Percentiles rank a stretch among this genome's conserved stretches.
Evolutionary conservation across 331 rosid species (phyloP).

Genomic region (Malus hybrid): DNA sequence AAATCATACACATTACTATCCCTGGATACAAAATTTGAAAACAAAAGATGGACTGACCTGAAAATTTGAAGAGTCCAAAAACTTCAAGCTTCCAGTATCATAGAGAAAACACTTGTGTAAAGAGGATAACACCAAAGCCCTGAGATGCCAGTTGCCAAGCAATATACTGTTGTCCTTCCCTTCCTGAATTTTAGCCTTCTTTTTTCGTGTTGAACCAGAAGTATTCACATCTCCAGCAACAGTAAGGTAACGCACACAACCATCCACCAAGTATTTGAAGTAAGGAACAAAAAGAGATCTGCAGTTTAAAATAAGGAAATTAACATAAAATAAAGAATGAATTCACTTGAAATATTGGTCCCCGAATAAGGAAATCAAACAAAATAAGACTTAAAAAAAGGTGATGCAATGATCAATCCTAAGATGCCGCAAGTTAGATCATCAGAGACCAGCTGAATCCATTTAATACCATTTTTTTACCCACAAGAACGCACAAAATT

Average conservation of each 20-base stretch:
- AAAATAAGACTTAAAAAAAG: neutral
- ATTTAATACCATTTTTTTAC: neutral
- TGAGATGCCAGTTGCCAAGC: conserved; percentile 66
- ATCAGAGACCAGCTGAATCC: neutral
- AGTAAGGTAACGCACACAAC: conserved; percentile 61
- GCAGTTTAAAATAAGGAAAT: conserved; percentile 7
- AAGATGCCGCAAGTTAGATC: neutral
- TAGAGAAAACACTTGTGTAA: conserved; percentile 84
- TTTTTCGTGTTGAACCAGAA: conserved; percentile 41
- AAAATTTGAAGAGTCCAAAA: conserved; percentile 74
- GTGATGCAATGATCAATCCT: neutral
- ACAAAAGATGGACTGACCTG: conserved; percentile 44
- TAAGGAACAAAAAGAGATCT: conserved; percentile 95
- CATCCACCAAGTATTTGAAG: conserved; percentile 75
- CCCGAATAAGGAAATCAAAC: neutral
- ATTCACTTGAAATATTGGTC: neutral
- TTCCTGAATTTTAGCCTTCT: conserved; percentile 62
- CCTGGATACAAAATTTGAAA: neutral
- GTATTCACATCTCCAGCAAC: conserved; percentile 35
- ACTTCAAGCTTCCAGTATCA: conserved; percentile 72
- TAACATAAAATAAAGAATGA: neutral
- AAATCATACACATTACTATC: neutral
- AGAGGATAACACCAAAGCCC: conserved; percentile 68
- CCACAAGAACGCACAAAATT: neutral
- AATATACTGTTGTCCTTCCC: conserved; percentile 30